These are phyloP conservation scores for Diaporthe nobilis DNA, from an alignment of 2,329 filamentous ascomycete genomes.

Conservation along the genomic window DNA sequence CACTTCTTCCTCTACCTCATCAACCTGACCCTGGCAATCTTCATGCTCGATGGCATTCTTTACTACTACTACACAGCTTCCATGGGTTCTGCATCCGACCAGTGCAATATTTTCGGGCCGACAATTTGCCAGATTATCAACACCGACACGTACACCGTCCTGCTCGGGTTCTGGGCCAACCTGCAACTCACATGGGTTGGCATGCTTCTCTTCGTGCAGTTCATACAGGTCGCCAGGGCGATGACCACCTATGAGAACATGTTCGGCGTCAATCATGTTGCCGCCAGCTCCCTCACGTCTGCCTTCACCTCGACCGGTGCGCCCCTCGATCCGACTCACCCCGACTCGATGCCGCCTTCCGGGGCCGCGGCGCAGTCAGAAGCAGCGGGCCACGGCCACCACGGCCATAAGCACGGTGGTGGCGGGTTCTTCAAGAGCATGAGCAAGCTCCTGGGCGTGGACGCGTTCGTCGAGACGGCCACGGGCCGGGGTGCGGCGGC, in stretches of 20 bases:
- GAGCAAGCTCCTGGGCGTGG: constrained; percentile 88
- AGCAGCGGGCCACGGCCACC: constrained; percentile 56
- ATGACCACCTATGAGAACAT: constrained; percentile 98
- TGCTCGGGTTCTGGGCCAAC: constrained; percentile 83
- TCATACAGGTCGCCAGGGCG: constrained; percentile 91
- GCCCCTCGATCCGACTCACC: constrained; percentile 76
- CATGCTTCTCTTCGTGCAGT: constrained; percentile 96
- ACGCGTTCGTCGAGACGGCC: constrained; percentile 94
- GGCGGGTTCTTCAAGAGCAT: constrained; percentile 82
- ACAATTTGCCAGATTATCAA: constrained; percentile 82
- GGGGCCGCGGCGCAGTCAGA: constrained; percentile 67
- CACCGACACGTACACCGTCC: constrained; percentile 86
- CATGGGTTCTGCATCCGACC: constrained; percentile 64
- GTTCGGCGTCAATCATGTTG: constrained; percentile 79
- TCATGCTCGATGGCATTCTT: constrained; percentile 78
- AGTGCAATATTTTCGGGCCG: constrained; percentile 83
- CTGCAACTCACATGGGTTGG: constrained; percentile 94
- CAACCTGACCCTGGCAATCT: constrained; percentile 80
- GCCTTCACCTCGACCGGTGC: constrained; percentile 85
- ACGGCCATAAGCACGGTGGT: constrained; percentile 58
- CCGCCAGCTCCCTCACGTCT: constrained; percentile 71
- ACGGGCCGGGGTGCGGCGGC: constrained; percentile 83
- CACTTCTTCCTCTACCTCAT: constrained; percentile 95
- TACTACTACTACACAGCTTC: constrained; percentile 78
- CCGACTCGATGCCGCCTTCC: constrained; percentile 62